Evolutionary conservation across 2,329 filamentous ascomycete species (phyloP), one percentile per base, ranked within the genome.

Genomic region (Coniella vitis): DNA sequence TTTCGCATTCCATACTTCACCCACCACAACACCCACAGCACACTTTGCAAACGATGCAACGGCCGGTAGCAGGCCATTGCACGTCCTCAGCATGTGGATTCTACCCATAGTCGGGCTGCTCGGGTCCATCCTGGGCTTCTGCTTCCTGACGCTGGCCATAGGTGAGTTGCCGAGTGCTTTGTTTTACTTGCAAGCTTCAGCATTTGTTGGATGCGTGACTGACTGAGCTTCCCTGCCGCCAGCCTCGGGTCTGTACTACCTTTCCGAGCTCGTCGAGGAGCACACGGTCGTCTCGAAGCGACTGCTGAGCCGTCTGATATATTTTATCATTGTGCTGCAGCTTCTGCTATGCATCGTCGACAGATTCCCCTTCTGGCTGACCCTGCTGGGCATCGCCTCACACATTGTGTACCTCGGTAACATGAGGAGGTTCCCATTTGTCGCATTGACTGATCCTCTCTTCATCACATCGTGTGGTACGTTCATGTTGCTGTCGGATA

Each of bases 161-260:
- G 87, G 86, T 88, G 76, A 40, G 68, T 63, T 46, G 38, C 20
- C 36, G 10, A 29, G 42, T 37, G 21, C n/a, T 21, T 36, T 21
- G 13, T 14, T 19, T 19, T 17, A 7, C 41, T 36, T 21, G n/a
- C 14, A 8, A 12, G 9, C 1, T 16, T 36, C 29, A 42, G 31
- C 17, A 13, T 29, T 20, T 25, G 41, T 37, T 48, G 45, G 31
- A 39, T 4, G n/a, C 36, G 34, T 21, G 19, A 25, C 47, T 49
- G 29, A 49, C n/a, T 29, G 8, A 20, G 7, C 14, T 14, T 36
- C 37, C 45, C 38, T n/a, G 32, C 7, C 29, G 39, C 41, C 61
- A 88, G 93, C 93, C 35, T 96, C 90, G n/a, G 93, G 93, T 34
- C 82, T 98, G 21, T 98, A 98, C 72, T 98, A 98, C 67, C 84